A percentile compares a stretch with the other conserved stretches of the same genome.
These are phyloP conservation scores for Malbranchea cinnamomea DNA, from an alignment of 2,329 filamentous ascomycete genomes.

Conservation along the genomic window DNA sequence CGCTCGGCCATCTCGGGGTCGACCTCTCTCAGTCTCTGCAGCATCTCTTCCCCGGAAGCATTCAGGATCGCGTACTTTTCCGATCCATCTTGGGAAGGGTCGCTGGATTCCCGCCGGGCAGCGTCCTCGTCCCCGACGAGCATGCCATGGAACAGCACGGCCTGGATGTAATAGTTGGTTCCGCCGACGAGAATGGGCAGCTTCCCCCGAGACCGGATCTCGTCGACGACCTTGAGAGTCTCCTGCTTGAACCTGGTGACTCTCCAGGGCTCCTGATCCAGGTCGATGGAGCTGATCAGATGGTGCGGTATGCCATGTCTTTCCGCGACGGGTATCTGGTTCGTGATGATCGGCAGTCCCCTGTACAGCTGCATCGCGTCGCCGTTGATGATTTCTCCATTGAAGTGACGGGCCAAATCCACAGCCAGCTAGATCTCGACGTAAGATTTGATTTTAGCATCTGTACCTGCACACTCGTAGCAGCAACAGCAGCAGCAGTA, in stretches of 20 bases:
- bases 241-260: slow-evolving; percentile 62
- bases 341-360: slow-evolving; percentile 86
- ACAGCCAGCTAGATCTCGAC: slow-evolving; percentile 56
- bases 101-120: slow-evolving; percentile 11
- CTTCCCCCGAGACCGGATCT: slow-evolving; percentile 63
- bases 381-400: slow-evolving; percentile 91
- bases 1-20: slow-evolving; percentile 78
- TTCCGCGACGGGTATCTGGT: slow-evolving; percentile 68
- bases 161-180: slow-evolving; percentile 89
- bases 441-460: neutral
- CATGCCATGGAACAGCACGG: slow-evolving; percentile 65
- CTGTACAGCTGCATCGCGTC: slow-evolving; percentile 97
- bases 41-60: slow-evolving; percentile 53
- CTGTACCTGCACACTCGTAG: neutral
- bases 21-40: slow-evolving; percentile 58
- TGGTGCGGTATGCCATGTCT: slow-evolving; percentile 74
- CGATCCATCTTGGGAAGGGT: slow-evolving; percentile 14
- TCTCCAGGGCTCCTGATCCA: slow-evolving; percentile 69
- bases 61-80: slow-evolving; percentile 55
- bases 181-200: slow-evolving; percentile 86
- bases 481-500: neutral
- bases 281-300: slow-evolving; percentile 61
- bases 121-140: slow-evolving; percentile 33
- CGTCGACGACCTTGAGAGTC: slow-evolving; percentile 53
- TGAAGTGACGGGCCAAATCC: slow-evolving; percentile 64